Evolutionary conservation across 176 grass and related monocot genomes (phyloP), one percentile per base, ranked within the genome.

Genomic region (Raddia distichophylla): DNA sequence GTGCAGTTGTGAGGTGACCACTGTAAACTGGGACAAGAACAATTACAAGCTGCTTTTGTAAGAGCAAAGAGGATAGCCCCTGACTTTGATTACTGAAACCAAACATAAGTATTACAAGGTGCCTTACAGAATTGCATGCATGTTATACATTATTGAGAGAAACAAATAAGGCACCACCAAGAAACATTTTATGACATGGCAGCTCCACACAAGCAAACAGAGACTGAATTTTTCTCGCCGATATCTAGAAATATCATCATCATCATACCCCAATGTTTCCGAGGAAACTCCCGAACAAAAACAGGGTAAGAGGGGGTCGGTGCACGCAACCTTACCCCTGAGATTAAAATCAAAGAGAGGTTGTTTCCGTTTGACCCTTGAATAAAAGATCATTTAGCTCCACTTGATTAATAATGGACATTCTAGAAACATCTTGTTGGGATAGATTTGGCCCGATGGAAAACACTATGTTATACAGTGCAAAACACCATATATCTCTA

Each of bases 61-160:
- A 65, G 60, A 78, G 46, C 27, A 46, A 64, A 46, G 76, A 78
- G 46, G 32, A 65, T 35, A 65, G 52, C 32, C 3, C 63, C 20
- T 1, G 1, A 10, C 16, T 20, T 65, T 27, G 10, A 34, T 64
- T 65, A 78, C 60, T 78, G 32, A 19, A 65, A 64, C 46, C 17
- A 64, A 64, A 78, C 27, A 12, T 64, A 78, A 64, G 75, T 15
- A 64, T 76, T 52, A 40, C 60, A 65, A 1, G 22, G 20, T 17
- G 44, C 50, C 59, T 35, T 78, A 13, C 60, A 78, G 45, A 80
- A 71, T 50, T 5, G 50, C 42, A 67, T 40, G 37, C 8, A 46
- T 57, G 37, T 0, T 83, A 27, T 19, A 45, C 59, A 55, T 66
- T 34, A 32, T 17, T 57, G 46, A 57, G 40, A 34, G 40, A 47